Evolutionary conservation across 257 asterid genomes (phyloP).

Genomic region (Parsonsia alboflavescens): DNA sequence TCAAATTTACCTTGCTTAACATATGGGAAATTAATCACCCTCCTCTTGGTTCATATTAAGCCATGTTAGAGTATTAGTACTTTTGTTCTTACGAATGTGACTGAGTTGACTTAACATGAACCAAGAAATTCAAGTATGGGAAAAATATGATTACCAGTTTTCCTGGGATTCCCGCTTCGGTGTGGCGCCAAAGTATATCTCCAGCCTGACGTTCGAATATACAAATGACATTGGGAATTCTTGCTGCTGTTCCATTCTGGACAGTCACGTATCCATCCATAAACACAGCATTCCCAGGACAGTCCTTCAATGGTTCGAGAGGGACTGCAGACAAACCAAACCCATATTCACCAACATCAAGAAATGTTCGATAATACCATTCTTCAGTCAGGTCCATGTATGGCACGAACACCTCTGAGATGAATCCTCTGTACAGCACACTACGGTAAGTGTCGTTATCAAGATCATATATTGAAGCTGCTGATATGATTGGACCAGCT

Average conservation of each 20-base stretch:
- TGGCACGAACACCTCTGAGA: slow-evolving; percentile 67
- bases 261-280: slow-evolving; percentile 45
- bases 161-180: slow-evolving; percentile 43
- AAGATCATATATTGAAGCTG: slow-evolving; percentile 54
- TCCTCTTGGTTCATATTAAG: no score
- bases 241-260: slow-evolving; percentile 44
- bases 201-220: slow-evolving; percentile 61
- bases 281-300: slow-evolving; percentile 52
- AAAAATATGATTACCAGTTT: slow-evolving; percentile 21
- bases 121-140: no score
- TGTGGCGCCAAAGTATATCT: slow-evolving; percentile 68
- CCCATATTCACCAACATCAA: slow-evolving; percentile 68
- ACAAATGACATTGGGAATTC: slow-evolving; percentile 37
- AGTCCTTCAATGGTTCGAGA: slow-evolving; percentile 52
- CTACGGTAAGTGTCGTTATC: slow-evolving; percentile 34
- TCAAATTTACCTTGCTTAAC: no score
- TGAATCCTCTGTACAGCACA: slow-evolving; percentile 66
- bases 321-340: slow-evolving; percentile 48
- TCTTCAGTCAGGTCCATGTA: slow-evolving; percentile 72
- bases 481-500: slow-evolving; percentile 61
- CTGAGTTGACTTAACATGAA: no score
- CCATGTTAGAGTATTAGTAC: no score
- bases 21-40: no score
- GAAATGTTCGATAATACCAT: slow-evolving; percentile 56
- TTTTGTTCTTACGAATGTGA: no score